Conservation (phyloP, 257 asterid species). For the Parsonsia alboflavescens region DNA sequence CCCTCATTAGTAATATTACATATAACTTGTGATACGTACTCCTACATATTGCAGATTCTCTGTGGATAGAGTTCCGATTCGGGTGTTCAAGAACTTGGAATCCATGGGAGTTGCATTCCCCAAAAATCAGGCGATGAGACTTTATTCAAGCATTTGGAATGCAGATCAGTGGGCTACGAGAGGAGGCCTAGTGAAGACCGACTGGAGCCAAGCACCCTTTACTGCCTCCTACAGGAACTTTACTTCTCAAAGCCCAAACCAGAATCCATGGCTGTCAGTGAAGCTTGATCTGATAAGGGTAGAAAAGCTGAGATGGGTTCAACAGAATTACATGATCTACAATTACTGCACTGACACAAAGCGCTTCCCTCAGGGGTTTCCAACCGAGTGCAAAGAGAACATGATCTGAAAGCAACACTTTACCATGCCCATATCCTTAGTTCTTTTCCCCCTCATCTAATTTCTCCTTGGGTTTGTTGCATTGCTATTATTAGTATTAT, state of each 20-base stretch:
- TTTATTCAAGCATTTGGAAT: slow-evolving; percentile 11
- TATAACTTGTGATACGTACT: no score
- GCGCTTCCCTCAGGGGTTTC: slow-evolving; percentile 18
- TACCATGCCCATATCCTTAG: neutral
- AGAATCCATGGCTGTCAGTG: neutral
- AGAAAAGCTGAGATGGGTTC: slow-evolving; percentile 12
- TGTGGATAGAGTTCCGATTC: slow-evolving; percentile 12
- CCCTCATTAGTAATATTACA: no score
- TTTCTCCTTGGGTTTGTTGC: no score
- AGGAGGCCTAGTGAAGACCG: slow-evolving; percentile 10
- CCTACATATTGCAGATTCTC: slow-evolving; percentile 16
- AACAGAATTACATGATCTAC: slow-evolving; percentile 19
- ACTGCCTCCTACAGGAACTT: slow-evolving; percentile 5
- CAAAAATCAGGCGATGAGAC: neutral
- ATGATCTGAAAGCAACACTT: neutral
- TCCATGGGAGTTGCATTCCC: slow-evolving; percentile 1
- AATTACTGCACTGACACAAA: slow-evolving; percentile 16
- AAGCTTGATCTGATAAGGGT: slow-evolving; percentile 25
- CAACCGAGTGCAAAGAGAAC: slow-evolving; percentile 8
- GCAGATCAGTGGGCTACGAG: slow-evolving; percentile 13
- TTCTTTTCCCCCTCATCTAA: neutral
- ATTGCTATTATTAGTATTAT: no score
- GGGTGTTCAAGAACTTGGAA: slow-evolving; percentile 49
- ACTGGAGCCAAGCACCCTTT: slow-evolving; percentile 9
- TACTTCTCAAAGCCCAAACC: neutral